Base-by-base conservation (phyloP, 2,329 filamentous ascomycete species). In the Talaromyces sp. region DNA sequence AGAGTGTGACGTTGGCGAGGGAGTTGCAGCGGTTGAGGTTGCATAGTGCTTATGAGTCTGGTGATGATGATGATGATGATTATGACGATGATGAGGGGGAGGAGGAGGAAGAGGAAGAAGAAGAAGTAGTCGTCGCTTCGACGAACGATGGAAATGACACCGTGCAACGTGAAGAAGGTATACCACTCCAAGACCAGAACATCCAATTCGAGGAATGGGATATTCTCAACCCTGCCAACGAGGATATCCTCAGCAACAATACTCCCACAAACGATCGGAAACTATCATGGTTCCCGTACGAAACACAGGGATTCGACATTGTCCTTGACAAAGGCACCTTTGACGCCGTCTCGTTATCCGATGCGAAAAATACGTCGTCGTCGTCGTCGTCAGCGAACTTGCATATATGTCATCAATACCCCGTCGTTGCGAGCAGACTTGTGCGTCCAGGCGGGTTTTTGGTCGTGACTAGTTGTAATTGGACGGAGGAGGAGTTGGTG, bases 261-360 rank as follows among this genome's bases (percentile, higher is more conserved):
- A 13, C 28, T 33, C 3, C 13, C 5, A 6, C 35, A 52, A 10
- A 41, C 11, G 52, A 60, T n/a, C n/a, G n/a, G 2, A 60, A 56
- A 2, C 51, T 73, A 15, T 59, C 67, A 15, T 77, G 75, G 72
- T 78, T 73, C 66, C 78, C 65, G 0, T 68, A 68, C 41, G 66
- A 72, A 33, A 65, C 65, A 0, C 70, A 72, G 0, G 89, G 89
- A 0, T 97, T 92, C 77, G 91, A 97, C 73, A 84, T 97, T 0
- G 87, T 97, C 0, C 82, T 97, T n/a, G 94, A 99, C 75, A 99
- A 99, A 76, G 94, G 94, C 45, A 99, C 94, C 0, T 99, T 97
- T 71, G 94, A 99, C 77, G 94, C 94, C 10, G 88, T 99, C 35
- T 91, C 86, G 52, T 78, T 97, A n/a, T 75, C 73, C 13, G 73